These are phyloP conservation scores for Linanthus parryae DNA, from an alignment of 148 eudicot genomes.

Conservation along the genomic window DNA sequence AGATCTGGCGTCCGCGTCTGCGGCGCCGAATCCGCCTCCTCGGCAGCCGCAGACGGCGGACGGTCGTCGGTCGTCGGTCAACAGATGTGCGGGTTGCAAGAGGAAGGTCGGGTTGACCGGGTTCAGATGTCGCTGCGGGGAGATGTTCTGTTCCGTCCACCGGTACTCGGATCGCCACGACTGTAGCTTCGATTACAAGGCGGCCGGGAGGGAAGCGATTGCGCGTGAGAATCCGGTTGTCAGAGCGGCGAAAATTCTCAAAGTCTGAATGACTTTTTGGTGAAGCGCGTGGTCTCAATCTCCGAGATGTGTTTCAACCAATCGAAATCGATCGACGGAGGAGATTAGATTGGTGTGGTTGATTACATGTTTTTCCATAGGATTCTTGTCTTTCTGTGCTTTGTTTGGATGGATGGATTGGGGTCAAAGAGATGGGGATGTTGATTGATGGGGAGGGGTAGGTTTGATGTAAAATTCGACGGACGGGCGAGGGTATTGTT, in stretches of 20 bases:
- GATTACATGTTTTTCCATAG: background rate
- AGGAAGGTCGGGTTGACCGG: conserved; percentile 71
- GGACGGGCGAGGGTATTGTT: conserved; percentile 4
- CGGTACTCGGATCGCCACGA: conserved; percentile 84
- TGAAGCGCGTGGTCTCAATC: background rate
- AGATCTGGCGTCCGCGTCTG: conserved; percentile 7
- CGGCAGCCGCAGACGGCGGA: background rate
- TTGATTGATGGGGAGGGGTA: background rate
- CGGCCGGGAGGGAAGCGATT: conserved; percentile 68
- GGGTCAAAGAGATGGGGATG: background rate
- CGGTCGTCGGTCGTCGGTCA: conserved; percentile 31
- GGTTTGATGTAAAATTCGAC: conserved; percentile 4
- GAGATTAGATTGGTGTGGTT: background rate
- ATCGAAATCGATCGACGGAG: background rate
- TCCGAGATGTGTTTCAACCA: background rate
- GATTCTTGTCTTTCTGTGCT: background rate
- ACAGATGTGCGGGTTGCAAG: conserved; percentile 57
- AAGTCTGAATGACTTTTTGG: conserved; percentile 24
- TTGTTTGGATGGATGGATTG: background rate
- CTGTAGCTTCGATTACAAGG: conserved; percentile 68
- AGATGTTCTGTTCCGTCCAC: conserved; percentile 65
- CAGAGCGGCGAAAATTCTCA: conserved; percentile 65
- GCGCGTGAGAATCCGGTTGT: conserved; percentile 71
- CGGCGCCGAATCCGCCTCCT: background rate
- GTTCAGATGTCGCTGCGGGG: conserved; percentile 71